Conservation (phyloP, 495 filamentous ascomycete species). For the Neurospora sublineolata region DNA sequence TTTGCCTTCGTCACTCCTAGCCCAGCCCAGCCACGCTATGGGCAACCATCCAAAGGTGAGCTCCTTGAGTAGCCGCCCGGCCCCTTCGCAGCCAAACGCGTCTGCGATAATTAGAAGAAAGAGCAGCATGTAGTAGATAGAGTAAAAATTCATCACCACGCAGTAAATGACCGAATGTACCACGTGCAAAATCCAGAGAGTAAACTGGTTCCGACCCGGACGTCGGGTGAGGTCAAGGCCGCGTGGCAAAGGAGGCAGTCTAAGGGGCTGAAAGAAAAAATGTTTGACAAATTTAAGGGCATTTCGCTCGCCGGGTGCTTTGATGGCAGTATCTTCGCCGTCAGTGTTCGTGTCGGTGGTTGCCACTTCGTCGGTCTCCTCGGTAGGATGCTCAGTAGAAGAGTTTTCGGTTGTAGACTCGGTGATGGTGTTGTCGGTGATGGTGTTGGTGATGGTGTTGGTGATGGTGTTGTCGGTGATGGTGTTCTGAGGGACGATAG, state of each 20-base stretch:
- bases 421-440: not conserved
- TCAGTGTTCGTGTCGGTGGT: not conserved
- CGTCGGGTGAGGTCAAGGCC: not conserved
- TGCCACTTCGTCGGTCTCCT: not conserved
- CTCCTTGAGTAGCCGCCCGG: not conserved
- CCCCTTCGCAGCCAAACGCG: not conserved
- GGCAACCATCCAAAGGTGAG: not conserved
- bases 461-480: not conserved
- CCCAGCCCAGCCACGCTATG: not conserved
- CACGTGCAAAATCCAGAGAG: not conserved
- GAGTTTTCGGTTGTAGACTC: not conserved
- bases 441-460: not conserved
- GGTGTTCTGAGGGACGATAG: not conserved
- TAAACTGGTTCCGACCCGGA: not conserved
- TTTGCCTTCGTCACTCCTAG: not conserved
- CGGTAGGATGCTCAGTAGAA: not conserved
- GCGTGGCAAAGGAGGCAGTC: not conserved
- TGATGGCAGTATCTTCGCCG: not conserved
- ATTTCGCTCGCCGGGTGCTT: not conserved
- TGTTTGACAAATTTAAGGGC: not conserved
- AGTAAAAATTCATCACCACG: not conserved
- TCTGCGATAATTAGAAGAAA: not conserved
- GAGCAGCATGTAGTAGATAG: not conserved
- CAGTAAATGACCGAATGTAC: not conserved
- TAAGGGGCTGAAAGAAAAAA: not conserved